phyloP scores from a whole-genome alignment of 1,139 yeast genomes.

The Candida sp. region DNA sequence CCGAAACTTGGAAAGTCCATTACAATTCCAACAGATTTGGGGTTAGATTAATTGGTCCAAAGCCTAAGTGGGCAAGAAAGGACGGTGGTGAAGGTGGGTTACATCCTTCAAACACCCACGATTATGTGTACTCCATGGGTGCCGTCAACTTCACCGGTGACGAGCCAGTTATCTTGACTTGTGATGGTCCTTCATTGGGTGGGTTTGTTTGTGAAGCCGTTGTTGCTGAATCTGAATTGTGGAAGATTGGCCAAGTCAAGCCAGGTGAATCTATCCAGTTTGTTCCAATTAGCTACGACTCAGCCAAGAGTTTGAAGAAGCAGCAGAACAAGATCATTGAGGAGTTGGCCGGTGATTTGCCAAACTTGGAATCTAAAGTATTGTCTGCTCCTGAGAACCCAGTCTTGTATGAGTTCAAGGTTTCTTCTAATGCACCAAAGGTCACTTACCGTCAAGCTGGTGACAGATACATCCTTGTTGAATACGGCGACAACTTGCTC shows the following conservation, averaged over 20 bases:
- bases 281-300: slow-evolving; percentile 71
- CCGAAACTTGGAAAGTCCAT: slow-evolving; percentile 89
- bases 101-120: slow-evolving; percentile 98
- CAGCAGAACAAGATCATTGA: slow-evolving; percentile 62
- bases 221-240: slow-evolving; percentile 94
- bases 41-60: slow-evolving; percentile 92
- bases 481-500: slow-evolving; percentile 88
- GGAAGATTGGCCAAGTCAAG: slow-evolving; percentile 98
- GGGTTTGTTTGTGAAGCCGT: slow-evolving; percentile 98
- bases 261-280: slow-evolving; percentile 90
- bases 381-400: slow-evolving; percentile 61
- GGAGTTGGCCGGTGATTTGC: slow-evolving; percentile 43
- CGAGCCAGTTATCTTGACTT: slow-evolving; percentile 95
- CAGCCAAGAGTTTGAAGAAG: slow-evolving; percentile 66
- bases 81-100: slow-evolving; percentile 99
- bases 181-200: slow-evolving; percentile 98
- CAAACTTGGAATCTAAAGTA: slow-evolving; percentile 33
- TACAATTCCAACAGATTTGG: slow-evolving; percentile 98
- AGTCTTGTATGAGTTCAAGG: slow-evolving; percentile 53
- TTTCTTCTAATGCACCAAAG: slow-evolving; percentile 60
- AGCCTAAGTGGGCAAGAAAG: slow-evolving; percentile 95
- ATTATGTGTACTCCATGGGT: slow-evolving; percentile 94
- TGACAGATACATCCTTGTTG: slow-evolving; percentile 88
- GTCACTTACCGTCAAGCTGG: slow-evolving; percentile 96
- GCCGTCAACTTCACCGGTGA: slow-evolving; percentile 98